A percentile compares a stretch with the other conserved stretches of the same genome.
phyloP scores from a whole-genome alignment of 1,284 basidiomycete genomes.

The Uromyces viciae-fabae region DNA sequence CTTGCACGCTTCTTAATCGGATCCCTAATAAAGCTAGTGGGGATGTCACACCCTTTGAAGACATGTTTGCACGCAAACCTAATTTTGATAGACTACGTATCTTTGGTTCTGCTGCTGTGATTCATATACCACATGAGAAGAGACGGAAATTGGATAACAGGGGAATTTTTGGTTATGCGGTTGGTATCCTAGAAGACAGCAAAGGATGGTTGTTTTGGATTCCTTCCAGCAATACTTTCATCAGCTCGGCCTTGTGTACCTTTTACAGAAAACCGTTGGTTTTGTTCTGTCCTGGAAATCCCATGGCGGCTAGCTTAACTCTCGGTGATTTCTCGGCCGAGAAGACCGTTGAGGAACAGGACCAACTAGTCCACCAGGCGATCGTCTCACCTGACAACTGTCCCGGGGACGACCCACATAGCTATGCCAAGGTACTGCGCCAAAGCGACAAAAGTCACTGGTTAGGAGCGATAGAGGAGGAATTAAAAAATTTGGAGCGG shows the following conservation, averaged over 20 bases:
- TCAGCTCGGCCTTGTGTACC: not conserved
- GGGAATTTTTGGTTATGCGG: not conserved
- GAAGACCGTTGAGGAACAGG: not conserved
- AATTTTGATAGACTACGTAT: not conserved
- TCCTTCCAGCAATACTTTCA: not conserved
- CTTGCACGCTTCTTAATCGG: not conserved
- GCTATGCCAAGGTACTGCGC: not conserved
- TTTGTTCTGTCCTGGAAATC: not conserved
- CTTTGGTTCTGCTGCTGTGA: not conserved
- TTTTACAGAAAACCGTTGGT: not conserved
- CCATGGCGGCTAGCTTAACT: not conserved
- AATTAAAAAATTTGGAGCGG: not conserved
- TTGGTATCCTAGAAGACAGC: not conserved
- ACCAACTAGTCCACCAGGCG: not conserved
- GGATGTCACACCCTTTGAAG: not conserved
- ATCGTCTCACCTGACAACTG: not conserved
- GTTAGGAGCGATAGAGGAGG: not conserved
- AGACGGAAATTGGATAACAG: slow-evolving; percentile 16
- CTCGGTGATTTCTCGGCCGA: not conserved
- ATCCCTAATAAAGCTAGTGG: not conserved
- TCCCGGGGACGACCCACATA: not conserved
- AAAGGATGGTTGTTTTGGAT: slow-evolving; percentile 26
- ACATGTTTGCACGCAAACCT: not conserved
- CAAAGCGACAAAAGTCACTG: not conserved
- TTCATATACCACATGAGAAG: not conserved